Evolutionary conservation across 2,329 filamentous ascomycete genomes (phyloP), one percentile per base, ranked within the genome.

Genomic region (Helotiales sp.): DNA sequence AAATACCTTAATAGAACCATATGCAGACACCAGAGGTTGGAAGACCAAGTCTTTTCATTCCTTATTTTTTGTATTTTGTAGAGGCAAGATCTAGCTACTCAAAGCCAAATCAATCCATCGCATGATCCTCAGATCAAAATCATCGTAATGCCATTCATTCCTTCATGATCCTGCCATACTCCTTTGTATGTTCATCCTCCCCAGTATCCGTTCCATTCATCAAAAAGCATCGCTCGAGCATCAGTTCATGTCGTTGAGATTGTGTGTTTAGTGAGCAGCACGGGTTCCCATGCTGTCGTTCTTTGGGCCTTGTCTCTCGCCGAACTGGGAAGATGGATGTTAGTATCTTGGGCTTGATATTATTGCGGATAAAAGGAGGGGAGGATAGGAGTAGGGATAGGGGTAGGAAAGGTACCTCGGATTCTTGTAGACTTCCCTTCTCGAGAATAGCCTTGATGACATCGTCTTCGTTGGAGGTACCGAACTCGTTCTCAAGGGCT

Each of bases 401-500:
- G 15, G 53, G 55, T 29, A 48, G 24, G 34, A 50, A 40, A 73
- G 79, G 62, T 75, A 86, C 84, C 73, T 79, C 74, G 36, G 73
- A 71, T 69, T 84, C 81, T 75, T 95, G 88, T 55, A 88, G 72
- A 15, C 79, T 79, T 22, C 93, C 93, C 72, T 84, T 84, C 77
- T 91, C 82, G 40, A 98, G 78, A 63, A 99, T 96, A 76, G 85
- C 79, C 76, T 84, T 84, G 70, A 98, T 88, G 58, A 89, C 87
- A 0, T 93, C 89, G 7, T 97, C 93, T 24, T 91, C 87, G 54
- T 86, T 80, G 66, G 81, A 76, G 13, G 91, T 93, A 66, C 90
- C 91, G 67, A 99, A 99, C 77, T 98, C 93, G 66, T 86, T 88
- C 70, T 95, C 87, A 4, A 99, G 81, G 47, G 80, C 80, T 42